Evolutionary conservation across 208 protist species (phyloP).

Genomic region (Leishmania mexicana): DNA sequence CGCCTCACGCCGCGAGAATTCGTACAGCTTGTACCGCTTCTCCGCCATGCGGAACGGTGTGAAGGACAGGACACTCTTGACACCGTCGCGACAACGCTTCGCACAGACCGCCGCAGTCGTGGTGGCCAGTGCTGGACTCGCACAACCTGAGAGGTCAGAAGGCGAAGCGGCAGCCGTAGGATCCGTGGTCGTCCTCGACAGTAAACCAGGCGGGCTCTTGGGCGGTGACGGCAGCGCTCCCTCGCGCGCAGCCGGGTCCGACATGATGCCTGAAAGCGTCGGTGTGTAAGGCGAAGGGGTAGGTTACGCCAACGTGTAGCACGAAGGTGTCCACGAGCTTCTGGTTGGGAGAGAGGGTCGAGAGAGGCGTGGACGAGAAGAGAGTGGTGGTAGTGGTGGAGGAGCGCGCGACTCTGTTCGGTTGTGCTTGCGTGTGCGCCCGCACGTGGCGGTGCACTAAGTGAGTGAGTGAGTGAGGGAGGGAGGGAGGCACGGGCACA

Average conservation of each 20-base stretch:
- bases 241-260: neutral
- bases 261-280: neutral
- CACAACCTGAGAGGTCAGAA: neutral
- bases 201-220: neutral
- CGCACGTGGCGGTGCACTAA: neutral
- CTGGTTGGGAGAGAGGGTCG: neutral
- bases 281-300: neutral
- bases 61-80: slow-evolving; percentile 19
- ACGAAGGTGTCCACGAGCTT: neutral
- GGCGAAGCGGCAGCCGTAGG: neutral
- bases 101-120: neutral
- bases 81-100: slow-evolving; percentile 17
- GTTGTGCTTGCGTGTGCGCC: neutral
- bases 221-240: neutral
- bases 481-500: no score
- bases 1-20: slow-evolving; percentile 46
- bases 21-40: slow-evolving; percentile 77
- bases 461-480: neutral
- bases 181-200: neutral
- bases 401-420: neutral
- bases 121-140: neutral
- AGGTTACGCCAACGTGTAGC: neutral
- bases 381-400: neutral
- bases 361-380: neutral
- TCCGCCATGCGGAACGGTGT: slow-evolving; percentile 61